phyloP scores from a whole-genome alignment of 805 yeast genomes.

The Metahyphopichia silvanorum region DNA sequence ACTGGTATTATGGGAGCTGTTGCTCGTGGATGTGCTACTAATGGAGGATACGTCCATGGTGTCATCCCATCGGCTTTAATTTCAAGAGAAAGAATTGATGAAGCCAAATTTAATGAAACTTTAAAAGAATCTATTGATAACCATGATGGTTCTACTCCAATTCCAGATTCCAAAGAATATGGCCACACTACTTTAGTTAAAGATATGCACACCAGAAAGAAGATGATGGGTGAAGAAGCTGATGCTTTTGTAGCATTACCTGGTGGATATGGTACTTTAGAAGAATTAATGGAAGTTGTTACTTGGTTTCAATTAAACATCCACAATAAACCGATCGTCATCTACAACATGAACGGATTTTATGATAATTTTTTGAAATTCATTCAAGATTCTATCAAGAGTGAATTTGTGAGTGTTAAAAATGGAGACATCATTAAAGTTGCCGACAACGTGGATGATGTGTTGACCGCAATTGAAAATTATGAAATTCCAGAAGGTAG shows the following conservation, averaged over 20 bases:
- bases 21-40: constrained; percentile 58
- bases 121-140: constrained; percentile 53
- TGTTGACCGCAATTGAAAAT: constrained; percentile 54
- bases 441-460: constrained; percentile 68
- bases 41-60: constrained; percentile 74
- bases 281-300: constrained; percentile 84
- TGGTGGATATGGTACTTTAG: constrained; percentile 89
- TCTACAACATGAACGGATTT: constrained; percentile 78
- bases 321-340: constrained; percentile 75
- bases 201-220: constrained; percentile 89
- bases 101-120: constrained; percentile 41
- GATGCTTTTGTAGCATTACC: constrained; percentile 86
- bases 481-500: constrained; percentile 71
- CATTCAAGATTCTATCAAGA: constrained; percentile 53
- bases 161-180: constrained; percentile 56
- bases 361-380: constrained; percentile 68
- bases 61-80: constrained; percentile 84
- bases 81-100: constrained; percentile 59
- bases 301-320: constrained; percentile 91
- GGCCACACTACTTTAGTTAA: constrained; percentile 79
- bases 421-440: constrained; percentile 68
- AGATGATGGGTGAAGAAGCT: constrained; percentile 83
- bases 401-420: constrained; percentile 65
- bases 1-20: constrained; percentile 80
- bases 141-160: constrained; percentile 64